Evolutionary conservation across 2,329 filamentous ascomycete species (phyloP).

Genomic region (Scedosporium aurantiacum): DNA sequence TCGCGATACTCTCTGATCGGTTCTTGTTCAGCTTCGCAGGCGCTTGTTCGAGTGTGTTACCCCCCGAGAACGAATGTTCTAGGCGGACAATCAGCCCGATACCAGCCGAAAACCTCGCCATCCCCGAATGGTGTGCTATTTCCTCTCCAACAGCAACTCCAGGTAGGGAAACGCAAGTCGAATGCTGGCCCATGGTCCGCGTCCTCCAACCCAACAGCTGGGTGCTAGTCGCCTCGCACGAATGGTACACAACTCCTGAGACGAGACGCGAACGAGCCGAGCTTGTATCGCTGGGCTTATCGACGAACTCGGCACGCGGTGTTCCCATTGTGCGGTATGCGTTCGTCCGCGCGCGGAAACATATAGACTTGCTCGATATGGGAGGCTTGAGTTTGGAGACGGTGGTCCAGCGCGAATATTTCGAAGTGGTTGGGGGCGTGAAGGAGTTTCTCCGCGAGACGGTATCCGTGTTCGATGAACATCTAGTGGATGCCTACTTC

Average conservation of each 20-base stretch:
- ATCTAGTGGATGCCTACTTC: not conserved
- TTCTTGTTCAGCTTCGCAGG: constrained; percentile 3
- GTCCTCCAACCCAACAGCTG: constrained; percentile 1
- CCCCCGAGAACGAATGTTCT: not conserved
- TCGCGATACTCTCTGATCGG: not conserved
- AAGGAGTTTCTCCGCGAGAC: not conserved
- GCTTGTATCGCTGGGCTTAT: not conserved
- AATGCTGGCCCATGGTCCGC: not conserved
- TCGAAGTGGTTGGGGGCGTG: not conserved
- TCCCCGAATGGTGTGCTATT: not conserved
- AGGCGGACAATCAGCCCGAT: not conserved
- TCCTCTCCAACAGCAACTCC: not conserved
- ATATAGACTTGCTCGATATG: not conserved
- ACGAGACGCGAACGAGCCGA: not conserved
- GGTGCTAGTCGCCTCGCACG: constrained; percentile 5
- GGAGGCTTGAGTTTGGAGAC: not conserved
- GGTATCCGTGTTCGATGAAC: not conserved
- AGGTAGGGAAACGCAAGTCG: not conserved
- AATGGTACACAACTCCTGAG: not conserved
- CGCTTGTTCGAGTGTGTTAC: not conserved
- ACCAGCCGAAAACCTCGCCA: not conserved
- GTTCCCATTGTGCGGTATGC: not conserved
- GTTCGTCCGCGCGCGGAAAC: not conserved
- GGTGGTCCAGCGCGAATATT: not conserved
- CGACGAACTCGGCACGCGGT: not conserved